These are phyloP conservation scores for Gracilaria domingensis DNA, from an alignment of 23 red algal genomes.

Conservation along the genomic window DNA sequence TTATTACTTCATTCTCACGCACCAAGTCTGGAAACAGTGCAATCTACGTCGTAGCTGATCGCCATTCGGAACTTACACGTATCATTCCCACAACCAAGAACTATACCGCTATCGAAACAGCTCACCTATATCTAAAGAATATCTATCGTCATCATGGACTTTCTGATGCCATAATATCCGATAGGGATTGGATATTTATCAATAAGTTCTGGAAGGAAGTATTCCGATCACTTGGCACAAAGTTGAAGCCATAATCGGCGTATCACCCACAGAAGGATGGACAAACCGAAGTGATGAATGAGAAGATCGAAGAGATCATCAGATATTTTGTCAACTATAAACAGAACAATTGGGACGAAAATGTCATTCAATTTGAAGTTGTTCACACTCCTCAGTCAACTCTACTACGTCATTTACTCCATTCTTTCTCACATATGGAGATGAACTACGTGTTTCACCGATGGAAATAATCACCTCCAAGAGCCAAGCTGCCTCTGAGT, in stretches of 20 bases:
- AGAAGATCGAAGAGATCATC: conserved; percentile 48
- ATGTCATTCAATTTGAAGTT: conserved; percentile 23
- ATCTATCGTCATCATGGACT: conserved; percentile 36
- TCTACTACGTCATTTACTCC: background rate
- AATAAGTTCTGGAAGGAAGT: conserved; percentile 33
- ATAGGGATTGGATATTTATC: conserved; percentile 31
- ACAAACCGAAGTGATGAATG: conserved; percentile 52
- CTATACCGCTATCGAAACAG: background rate
- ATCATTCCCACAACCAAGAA: conserved; percentile 21
- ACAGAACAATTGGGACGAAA: conserved; percentile 25
- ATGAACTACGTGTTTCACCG: background rate
- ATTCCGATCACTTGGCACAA: background rate
- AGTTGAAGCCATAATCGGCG: conserved; percentile 8
- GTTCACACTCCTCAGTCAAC: conserved; percentile 11
- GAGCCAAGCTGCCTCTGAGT: background rate
- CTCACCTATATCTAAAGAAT: background rate
- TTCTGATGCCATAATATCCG: background rate
- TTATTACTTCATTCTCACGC: conserved; percentile 6
- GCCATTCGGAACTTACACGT: background rate
- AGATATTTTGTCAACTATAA: conserved; percentile 17
- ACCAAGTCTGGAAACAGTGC: conserved; percentile 19
- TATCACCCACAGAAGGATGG: conserved; percentile 38
- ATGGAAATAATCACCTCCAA: background rate
- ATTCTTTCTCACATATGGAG: conserved; percentile 23
- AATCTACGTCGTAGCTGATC: background rate